Evolutionary conservation across 2,329 filamentous ascomycete genomes (phyloP).

Genomic region (Fusarium equiseti): DNA sequence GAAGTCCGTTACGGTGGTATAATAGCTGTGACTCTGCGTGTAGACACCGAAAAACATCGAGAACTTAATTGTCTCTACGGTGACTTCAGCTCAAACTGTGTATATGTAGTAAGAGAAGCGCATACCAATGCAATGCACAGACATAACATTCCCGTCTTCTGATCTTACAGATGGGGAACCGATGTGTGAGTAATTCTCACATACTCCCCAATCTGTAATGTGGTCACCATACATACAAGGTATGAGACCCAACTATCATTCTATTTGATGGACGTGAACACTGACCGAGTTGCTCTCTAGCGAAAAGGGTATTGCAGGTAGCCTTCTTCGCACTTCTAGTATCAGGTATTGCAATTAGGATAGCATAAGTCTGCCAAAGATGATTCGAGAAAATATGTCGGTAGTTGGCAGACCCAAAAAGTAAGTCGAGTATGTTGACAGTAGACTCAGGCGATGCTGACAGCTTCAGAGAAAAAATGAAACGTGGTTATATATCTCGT

Average conservation of each 20-base stretch:
- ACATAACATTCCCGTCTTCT: neutral
- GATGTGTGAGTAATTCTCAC: neutral
- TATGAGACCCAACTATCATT: neutral
- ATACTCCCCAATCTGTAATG: neutral
- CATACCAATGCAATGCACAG: neutral
- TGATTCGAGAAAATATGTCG: neutral
- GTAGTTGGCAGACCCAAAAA: neutral
- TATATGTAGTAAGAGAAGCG: neutral
- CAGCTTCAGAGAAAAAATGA: neutral
- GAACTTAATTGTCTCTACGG: neutral
- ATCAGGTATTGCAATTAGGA: no score
- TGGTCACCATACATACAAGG: neutral
- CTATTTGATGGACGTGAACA: neutral
- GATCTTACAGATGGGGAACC: neutral
- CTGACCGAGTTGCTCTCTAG: neutral
- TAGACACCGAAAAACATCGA: neutral
- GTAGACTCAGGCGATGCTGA: neutral
- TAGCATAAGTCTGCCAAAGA: neutral
- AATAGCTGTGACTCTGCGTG: neutral
- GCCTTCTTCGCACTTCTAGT: neutral
- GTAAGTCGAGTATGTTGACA: neutral
- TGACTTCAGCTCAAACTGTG: neutral
- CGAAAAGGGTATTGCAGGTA: no score
- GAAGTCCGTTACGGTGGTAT: neutral
- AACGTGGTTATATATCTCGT: constrained; percentile 5